Evolutionary conservation across 495 filamentous ascomycete species (phyloP), one percentile per base, ranked within the genome.

Genomic region (Aspergillus sclerotioniger): DNA sequence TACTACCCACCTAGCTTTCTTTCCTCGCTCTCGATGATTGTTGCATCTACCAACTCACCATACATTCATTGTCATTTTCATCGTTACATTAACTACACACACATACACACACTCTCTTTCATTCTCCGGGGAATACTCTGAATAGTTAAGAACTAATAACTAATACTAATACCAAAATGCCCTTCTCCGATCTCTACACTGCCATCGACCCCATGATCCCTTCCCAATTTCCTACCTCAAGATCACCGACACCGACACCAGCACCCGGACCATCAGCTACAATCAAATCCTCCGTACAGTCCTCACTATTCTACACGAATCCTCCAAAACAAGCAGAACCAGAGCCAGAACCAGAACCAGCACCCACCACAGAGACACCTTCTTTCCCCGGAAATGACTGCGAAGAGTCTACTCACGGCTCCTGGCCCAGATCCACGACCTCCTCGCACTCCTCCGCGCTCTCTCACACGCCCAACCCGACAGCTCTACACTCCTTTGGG

Each of bases 401-500:
- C 54, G 41, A 7, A 39, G 50, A 55, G 16, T 41, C 47, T 43
- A 51, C 8, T 51, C 35, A 39, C 54, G 19, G 48, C 51, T 41
- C 51, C 25, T 54, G 29, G 12, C 32, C 41, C 35, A 41, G 25
- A 28, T 39, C 32, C 35, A 21, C 3, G 31, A 35, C 45, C 28
- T 35, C 39, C 47, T 57, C 47, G 35, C 54, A 29, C 20, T 16
- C 17, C 13, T 33, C 55, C 55, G 28, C 37, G 49, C 49, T 16
- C 39, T 53, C 59, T 48, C 61, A 17, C 41, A 53, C 16, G 50
- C 57, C 43, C 39, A 46, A 46, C 13, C 37, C 37, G 13, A 41
- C 37, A 16, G 44, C 12, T 39, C 50, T 17, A 53, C 46, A 15
- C 32, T 48, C 25, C 29, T 21, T 50, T 52, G 41, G 7, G 10